Percentiles rank a stretch among this genome's conserved stretches.
Conservation (phyloP, 2,329 filamentous ascomycete species). For the Neodidymelliopsis sp. region DNA sequence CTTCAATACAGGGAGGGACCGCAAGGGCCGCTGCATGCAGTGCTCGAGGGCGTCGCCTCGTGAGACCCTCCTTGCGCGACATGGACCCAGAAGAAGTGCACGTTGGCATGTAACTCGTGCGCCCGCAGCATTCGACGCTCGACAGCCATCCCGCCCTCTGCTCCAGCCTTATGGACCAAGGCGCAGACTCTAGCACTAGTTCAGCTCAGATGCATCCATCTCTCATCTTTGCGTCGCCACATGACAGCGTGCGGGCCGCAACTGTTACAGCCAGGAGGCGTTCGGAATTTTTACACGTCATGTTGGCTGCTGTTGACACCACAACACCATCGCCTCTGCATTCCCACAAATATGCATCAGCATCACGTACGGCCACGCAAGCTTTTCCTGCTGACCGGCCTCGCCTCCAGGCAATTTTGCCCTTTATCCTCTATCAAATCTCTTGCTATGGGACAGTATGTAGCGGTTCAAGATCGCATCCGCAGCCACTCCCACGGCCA, state of each 20-base stretch:
- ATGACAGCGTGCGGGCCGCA: conserved; percentile 13
- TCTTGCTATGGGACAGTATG: background rate
- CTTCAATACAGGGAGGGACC: conserved; percentile 22
- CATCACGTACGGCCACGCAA: conserved; percentile 27
- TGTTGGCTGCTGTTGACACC: conserved; percentile 4
- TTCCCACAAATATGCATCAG: conserved; percentile 13
- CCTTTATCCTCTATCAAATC: background rate
- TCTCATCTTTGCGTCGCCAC: conserved; percentile 6
- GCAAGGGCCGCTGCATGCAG: conserved; percentile 22
- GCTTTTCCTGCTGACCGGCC: conserved; percentile 28
- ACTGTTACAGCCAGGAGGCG: conserved; percentile 9
- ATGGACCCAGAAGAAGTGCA: conserved; percentile 20
- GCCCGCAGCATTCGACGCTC: conserved; percentile 14
- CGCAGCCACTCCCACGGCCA: conserved; percentile 1
- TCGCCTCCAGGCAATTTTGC: too few species aligned
- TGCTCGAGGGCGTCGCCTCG: conserved; percentile 26
- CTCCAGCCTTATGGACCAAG: conserved; percentile 46
- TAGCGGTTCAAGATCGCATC: background rate
- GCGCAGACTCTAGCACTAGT: conserved; percentile 14
- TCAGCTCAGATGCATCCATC: conserved; percentile 10
- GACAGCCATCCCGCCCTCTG: conserved; percentile 7
- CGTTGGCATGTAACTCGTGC: conserved; percentile 28
- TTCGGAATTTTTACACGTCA: conserved; percentile 17
- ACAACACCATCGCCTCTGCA: conserved; percentile 8
- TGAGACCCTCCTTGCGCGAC: conserved; percentile 29